phyloP scores from a whole-genome alignment of 2,329 filamentous ascomycete species.

The Sodiomyces alkalinus region DNA sequence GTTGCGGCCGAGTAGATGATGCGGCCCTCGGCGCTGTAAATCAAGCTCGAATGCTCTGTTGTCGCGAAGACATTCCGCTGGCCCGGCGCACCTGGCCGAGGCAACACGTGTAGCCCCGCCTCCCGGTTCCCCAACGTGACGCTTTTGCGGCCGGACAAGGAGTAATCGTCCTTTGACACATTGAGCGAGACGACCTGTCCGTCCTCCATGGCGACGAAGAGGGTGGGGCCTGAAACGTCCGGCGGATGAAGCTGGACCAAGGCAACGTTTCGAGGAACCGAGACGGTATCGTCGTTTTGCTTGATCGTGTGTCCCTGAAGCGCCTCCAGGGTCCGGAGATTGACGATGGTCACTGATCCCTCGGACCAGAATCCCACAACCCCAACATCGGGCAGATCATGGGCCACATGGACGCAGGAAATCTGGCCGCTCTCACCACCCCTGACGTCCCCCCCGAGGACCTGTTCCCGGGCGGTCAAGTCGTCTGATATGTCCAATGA shows the following conservation, averaged over 20 bases:
- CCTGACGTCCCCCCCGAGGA: slow-evolving; percentile 38
- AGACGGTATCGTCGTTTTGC: slow-evolving; percentile 48
- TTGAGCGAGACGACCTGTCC: slow-evolving; percentile 78
- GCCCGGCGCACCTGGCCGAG: slow-evolving; percentile 38
- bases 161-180: slow-evolving; percentile 44
- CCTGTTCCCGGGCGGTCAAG: slow-evolving; percentile 42
- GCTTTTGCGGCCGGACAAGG: slow-evolving; percentile 59
- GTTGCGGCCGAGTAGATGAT: slow-evolving; percentile 91
- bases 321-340: slow-evolving; percentile 49
- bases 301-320: slow-evolving; percentile 49
- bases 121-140: slow-evolving; percentile 77
- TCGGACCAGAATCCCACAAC: slow-evolving; percentile 80
- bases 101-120: slow-evolving; percentile 65
- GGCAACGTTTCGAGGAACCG: slow-evolving; percentile 69
- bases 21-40: slow-evolving; percentile 76
- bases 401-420: slow-evolving; percentile 66
- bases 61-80: slow-evolving; percentile 79
- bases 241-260: slow-evolving; percentile 64
- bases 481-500: slow-evolving; percentile 48
- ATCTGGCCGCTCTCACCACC: slow-evolving; percentile 47
- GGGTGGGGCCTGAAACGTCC: slow-evolving; percentile 43
- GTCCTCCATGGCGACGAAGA: slow-evolving; percentile 85
- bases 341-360: slow-evolving; percentile 62
- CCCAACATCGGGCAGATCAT: slow-evolving; percentile 46
- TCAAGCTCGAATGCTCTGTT: slow-evolving; percentile 85